Percentiles rank a stretch among this genome's conserved stretches.
phyloP scores from a whole-genome alignment of 108 stramenopile genomes.

The Skeletonema marinoi region DNA sequence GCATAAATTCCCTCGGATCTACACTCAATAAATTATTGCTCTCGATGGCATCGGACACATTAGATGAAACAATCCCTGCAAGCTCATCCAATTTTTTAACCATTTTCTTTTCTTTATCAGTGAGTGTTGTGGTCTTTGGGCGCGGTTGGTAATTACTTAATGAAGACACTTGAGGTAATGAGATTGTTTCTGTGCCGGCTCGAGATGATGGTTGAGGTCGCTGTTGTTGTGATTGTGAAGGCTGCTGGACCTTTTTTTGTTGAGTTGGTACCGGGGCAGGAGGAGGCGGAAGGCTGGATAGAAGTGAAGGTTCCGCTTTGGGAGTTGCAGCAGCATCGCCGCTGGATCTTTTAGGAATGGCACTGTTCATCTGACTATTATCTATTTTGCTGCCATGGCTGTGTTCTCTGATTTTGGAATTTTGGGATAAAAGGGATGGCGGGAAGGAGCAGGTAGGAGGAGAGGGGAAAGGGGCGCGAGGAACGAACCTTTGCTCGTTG shows the following conservation, averaged over 20 bases:
- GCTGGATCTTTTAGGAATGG: slow-evolving; percentile 10
- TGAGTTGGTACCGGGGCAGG: neutral
- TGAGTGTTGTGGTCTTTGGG: slow-evolving; percentile 8
- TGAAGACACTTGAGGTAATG: neutral
- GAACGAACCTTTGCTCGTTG: no score
- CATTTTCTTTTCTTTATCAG: slow-evolving; percentile 7
- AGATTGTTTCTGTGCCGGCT: neutral
- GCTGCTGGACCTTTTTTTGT: neutral
- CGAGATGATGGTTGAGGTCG: neutral
- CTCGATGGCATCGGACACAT: neutral
- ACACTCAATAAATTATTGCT: slow-evolving; percentile 3
- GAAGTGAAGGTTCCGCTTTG: slow-evolving; percentile 8
- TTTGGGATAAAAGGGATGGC: neutral
- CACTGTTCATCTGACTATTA: neutral
- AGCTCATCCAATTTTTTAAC: slow-evolving; percentile 21
- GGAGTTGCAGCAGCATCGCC: slow-evolving; percentile 5
- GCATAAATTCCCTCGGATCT: slow-evolving; percentile 1
- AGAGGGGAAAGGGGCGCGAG: neutral
- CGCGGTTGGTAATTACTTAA: neutral
- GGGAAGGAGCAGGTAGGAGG: neutral
- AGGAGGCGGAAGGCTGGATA: slow-evolving; percentile 18
- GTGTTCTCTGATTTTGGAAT: no score
- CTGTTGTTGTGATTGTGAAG: neutral
- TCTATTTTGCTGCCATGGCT: no score
- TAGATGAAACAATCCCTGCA: slow-evolving; percentile 12